Base-by-base conservation (phyloP, 805 yeast species). In the Zygosaccharomyces bailii region DNA sequence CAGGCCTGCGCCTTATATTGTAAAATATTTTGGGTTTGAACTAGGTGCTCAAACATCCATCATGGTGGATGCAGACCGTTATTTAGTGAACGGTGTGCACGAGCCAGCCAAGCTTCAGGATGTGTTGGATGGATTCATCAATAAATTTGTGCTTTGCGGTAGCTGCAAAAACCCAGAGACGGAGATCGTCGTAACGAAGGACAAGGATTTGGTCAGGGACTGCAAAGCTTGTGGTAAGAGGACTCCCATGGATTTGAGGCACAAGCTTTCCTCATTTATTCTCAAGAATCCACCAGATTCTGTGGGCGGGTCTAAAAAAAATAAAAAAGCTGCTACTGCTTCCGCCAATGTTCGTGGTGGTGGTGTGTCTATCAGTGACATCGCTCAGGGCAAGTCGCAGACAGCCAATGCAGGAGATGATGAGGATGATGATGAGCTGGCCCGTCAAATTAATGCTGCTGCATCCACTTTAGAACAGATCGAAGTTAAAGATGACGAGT, bases 201-300 rank as follows among this genome's bases (percentile, higher is more conserved):
- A 82, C 56, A 83, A 79, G 53, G 74, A 73, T 54, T 72, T 93
- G 63, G 83, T 82, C 56, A 82, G 89, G 69, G 97, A 93, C 68
- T 93, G 99, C 76, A 93, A 93, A 67, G 99, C 99, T 17, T 93
- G 99, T 76, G 99, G 99, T 71, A 80, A 83, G 66, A 78, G 91
- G 65, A 80, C 96, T 18, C 74, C 74, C 43, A 80, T 90, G 57
- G 96, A 90, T 59, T 82, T 86, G 50, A 78, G 93, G 65, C 93
- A 85, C 66, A 90, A 86, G 71, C 75, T 91, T 53, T 78, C 88
- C n/a, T 74, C 95, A 2, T 91, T 78, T 66, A 90, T 91, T 56
- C 70, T 85, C 63, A 91, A 91, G 74, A 89, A 91, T 69, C 96
- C 96, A 33, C 89, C 89, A 46, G 78, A 75, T 47, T 65, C 75